Percentiles rank a stretch among this genome's conserved stretches.
Evolutionary conservation across 2,329 filamentous ascomycete genomes (phyloP).

Genomic region (Fusarium abutilonis): DNA sequence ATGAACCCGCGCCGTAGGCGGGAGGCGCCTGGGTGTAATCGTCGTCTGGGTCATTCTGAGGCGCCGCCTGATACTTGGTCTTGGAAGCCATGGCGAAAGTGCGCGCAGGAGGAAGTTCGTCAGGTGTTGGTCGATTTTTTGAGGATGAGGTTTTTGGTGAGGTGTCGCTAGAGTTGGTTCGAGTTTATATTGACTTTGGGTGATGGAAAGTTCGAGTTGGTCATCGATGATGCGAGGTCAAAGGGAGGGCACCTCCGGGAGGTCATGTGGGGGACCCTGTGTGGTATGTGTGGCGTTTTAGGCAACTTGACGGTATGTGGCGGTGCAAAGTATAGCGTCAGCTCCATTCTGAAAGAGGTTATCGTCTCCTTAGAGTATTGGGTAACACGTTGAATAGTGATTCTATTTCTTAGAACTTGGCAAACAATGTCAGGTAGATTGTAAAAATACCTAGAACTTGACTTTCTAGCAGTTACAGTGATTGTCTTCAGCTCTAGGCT

Average conservation of each 20-base stretch:
- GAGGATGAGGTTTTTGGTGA: not conserved
- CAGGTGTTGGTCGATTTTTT: not conserved
- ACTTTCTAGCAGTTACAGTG: too few species aligned
- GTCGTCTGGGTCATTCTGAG: slow-evolving; percentile 87
- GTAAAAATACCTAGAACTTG: too few species aligned
- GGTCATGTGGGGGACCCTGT: slow-evolving; percentile 39
- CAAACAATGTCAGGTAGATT: too few species aligned
- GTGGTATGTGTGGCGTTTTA: slow-evolving; percentile 36
- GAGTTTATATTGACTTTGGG: slow-evolving; percentile 20
- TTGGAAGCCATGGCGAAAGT: slow-evolving; percentile 70
- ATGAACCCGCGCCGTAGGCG: slow-evolving; percentile 72
- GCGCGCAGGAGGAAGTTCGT: not conserved
- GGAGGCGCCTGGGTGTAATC: slow-evolving; percentile 85
- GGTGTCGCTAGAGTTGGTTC: not conserved
- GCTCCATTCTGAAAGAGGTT: not conserved
- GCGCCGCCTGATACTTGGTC: slow-evolving; percentile 83
- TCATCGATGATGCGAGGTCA: slow-evolving; percentile 39
- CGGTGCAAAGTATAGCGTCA: slow-evolving; percentile 40
- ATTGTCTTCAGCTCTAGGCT: too few species aligned
- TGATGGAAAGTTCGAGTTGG: slow-evolving; percentile 30
- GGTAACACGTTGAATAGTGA: too few species aligned
- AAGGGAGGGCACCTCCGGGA: slow-evolving; percentile 21
- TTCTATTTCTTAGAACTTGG: too few species aligned
- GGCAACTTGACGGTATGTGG: slow-evolving; percentile 28
- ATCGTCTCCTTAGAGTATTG: too few species aligned